Evolutionary conservation across 1,284 basidiomycete species (phyloP), one percentile per base, ranked within the genome.

Genomic region (Abortiporus biennis): DNA sequence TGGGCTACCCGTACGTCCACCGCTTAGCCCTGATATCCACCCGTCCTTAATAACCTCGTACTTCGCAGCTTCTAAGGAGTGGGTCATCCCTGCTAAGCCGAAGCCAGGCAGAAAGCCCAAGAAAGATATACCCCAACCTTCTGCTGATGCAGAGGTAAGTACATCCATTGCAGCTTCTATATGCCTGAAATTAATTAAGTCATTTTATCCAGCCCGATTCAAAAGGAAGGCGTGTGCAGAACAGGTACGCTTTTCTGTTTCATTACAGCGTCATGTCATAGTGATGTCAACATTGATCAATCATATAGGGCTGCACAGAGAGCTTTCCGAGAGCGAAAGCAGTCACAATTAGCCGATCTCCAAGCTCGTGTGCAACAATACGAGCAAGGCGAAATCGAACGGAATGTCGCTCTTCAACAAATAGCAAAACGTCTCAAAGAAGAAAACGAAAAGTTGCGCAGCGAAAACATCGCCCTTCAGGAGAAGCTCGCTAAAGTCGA

Each of bases 21-120:
- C n/a, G n/a, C n/a, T n/a, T n/a, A n/a, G n/a, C n/a, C n/a, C 25
- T 16, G 35, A 35, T 22, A 17, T 24, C 33, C 23, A 21, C 36
- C 16, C 23, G 12, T 25, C 19, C 30, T 19, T 25, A 43, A 41
- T 47, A 35, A 49, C 33, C 49, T 35, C 50, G 25, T 50, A 43
- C 36, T 33, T 12, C 31, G 19, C 55, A 85, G 86, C 91, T 19
- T 89, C 86, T 31, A 92, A 87, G 61, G 88, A 93, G 62, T 94
- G 91, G 91, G 79, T 92, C 40, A 84, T 93, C 50, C 86, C 86
- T 35, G 83, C 92, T 23, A 87, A 89, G 53, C 87, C 89, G 15
- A 93, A 92, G 62, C 91, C 91, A 22, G 91, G 91, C 23, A 71
- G 91, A 40, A 92, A 93, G 67, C 89, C 88, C 31, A 90, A 88